These are phyloP conservation scores for Eutrema salsugineum DNA, from an alignment of 441 rosid genomes.

Conservation along the genomic window DNA sequence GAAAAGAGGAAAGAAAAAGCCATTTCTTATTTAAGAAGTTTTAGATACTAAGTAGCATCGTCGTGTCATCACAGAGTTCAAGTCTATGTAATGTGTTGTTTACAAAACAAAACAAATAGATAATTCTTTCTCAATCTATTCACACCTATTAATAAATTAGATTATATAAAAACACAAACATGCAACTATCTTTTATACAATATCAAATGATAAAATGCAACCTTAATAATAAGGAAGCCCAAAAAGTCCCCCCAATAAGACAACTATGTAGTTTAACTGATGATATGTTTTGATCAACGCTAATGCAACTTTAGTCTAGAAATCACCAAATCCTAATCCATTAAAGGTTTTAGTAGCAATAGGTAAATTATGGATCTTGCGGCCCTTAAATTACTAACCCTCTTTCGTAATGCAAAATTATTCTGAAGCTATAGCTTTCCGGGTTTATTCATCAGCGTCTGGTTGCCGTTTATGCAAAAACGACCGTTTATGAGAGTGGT, in stretches of 20 bases:
- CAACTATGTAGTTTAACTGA: background rate
- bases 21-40: too few relatives aligned
- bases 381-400: background rate
- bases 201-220: background rate
- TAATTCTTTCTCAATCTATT: too few relatives aligned
- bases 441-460: background rate
- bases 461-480: background rate
- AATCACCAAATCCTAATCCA: background rate
- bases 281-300: background rate
- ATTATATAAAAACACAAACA: background rate
- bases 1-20: too few relatives aligned
- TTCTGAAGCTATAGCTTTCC: background rate
- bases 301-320: background rate
- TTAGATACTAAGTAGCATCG: background rate
- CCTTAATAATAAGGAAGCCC: background rate
- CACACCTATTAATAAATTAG: too few relatives aligned
- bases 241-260: background rate
- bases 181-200: background rate
- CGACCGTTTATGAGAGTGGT: background rate
- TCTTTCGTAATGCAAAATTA: background rate
- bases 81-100: too few relatives aligned
- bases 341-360: background rate
- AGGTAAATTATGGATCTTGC: too few relatives aligned
- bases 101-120: too few relatives aligned
- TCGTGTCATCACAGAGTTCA: background rate